phyloP scores from a whole-genome alignment of 2,329 filamentous ascomycete species.

The Onygena corvina region DNA sequence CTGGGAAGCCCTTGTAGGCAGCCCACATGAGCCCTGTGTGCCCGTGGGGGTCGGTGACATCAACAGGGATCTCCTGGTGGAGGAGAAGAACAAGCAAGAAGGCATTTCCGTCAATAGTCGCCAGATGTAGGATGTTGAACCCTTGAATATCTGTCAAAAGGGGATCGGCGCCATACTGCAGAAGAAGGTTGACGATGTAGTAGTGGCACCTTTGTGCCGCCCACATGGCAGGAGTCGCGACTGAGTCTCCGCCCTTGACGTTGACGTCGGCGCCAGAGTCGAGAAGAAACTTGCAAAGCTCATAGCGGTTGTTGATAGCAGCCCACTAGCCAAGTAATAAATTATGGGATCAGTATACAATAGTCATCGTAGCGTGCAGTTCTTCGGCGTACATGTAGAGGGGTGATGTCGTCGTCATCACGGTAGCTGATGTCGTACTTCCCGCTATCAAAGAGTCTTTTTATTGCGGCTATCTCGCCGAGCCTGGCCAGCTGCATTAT shows the following conservation, averaged over 20 bases:
- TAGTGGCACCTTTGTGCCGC: slow-evolving; percentile 93
- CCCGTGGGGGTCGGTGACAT: slow-evolving; percentile 75
- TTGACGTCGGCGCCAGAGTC: slow-evolving; percentile 81
- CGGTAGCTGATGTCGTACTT: slow-evolving; percentile 70
- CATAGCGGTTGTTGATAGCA: slow-evolving; percentile 96
- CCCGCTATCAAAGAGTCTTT: slow-evolving; percentile 74
- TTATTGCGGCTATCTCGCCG: slow-evolving; percentile 75
- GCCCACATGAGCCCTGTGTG: slow-evolving; percentile 98
- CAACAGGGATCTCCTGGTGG: slow-evolving; percentile 90
- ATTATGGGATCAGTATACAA: slow-evolving; percentile 14
- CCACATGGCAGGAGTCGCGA: slow-evolving; percentile 92
- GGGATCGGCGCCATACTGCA: slow-evolving; percentile 84
- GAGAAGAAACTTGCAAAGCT: slow-evolving; percentile 91
- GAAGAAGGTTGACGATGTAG: slow-evolving; percentile 85
- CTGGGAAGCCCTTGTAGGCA: slow-evolving; percentile 90
- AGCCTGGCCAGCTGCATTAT: slow-evolving; percentile 90
- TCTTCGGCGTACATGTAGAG: slow-evolving; percentile 57
- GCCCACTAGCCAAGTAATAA: slow-evolving; percentile 60
- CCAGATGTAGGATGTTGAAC: slow-evolving; percentile 95
- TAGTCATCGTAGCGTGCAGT: neutral
- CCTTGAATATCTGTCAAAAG: slow-evolving; percentile 86
- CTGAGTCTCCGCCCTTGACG: slow-evolving; percentile 84
- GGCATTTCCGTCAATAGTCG: slow-evolving; percentile 92
- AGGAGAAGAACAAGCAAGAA: slow-evolving; percentile 78
- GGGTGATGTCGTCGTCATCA: slow-evolving; percentile 89